These are phyloP conservation scores for Diaporthe nobilis DNA, from an alignment of 2,329 filamentous ascomycete genomes.

Conservation along the genomic window DNA sequence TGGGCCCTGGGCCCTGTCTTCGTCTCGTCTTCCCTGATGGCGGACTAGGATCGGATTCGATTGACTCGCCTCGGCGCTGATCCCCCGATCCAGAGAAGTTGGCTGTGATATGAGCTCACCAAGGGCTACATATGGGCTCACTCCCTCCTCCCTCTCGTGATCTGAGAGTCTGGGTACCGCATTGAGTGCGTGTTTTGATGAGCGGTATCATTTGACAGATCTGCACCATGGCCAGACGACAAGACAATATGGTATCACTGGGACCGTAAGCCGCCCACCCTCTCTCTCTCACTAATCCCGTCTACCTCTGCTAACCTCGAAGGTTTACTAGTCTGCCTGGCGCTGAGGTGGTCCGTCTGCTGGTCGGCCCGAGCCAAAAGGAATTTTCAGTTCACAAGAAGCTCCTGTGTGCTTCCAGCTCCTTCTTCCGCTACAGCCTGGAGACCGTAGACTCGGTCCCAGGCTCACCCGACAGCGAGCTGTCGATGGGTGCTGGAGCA, in stretches of 20 bases:
- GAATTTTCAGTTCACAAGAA: slow-evolving; percentile 60
- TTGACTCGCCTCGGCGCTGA: slow-evolving; percentile 33
- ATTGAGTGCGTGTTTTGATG: slow-evolving; percentile 16
- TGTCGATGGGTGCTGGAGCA: slow-evolving; percentile 49
- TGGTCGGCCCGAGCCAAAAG: slow-evolving; percentile 58
- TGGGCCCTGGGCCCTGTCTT: slow-evolving; percentile 11
- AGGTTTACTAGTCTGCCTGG: slow-evolving; percentile 35
- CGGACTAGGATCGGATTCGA: slow-evolving; percentile 24
- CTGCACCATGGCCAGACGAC: slow-evolving; percentile 17
- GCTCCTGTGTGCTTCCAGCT: slow-evolving; percentile 61
- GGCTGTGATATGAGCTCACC: slow-evolving; percentile 33
- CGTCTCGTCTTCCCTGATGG: slow-evolving; percentile 4
- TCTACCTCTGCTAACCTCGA: slow-evolving; percentile 26
- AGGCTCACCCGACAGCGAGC: slow-evolving; percentile 35
- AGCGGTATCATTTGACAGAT: slow-evolving; percentile 15
- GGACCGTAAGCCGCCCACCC: slow-evolving; percentile 29
- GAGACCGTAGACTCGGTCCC: slow-evolving; percentile 51
- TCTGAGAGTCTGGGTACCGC: not conserved
- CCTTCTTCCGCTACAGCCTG: slow-evolving; percentile 64
- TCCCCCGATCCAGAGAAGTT: slow-evolving; percentile 6
- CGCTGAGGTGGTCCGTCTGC: slow-evolving; percentile 51
- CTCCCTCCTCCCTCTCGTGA: slow-evolving; percentile 22
- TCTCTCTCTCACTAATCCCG: not conserved
- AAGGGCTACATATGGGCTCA: slow-evolving; percentile 40
- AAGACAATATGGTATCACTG: slow-evolving; percentile 34